phyloP scores from a whole-genome alignment of 208 protist genomes.

The Strigomonas culicis region DNA sequence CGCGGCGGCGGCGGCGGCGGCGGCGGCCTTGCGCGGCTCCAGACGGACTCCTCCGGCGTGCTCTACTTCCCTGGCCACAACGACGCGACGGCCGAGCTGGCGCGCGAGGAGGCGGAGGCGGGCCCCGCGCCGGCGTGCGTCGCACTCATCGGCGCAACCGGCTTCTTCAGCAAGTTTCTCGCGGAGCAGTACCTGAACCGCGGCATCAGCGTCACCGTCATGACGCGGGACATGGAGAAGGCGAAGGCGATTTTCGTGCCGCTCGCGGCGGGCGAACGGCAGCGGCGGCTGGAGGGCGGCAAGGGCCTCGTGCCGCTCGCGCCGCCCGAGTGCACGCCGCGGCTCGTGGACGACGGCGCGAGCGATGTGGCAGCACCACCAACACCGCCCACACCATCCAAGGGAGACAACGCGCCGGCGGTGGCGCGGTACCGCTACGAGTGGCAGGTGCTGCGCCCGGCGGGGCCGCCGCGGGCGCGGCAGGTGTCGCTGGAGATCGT shows the following conservation, averaged over 20 bases:
- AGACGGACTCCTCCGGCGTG: slow-evolving; percentile 3
- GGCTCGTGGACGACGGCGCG: slow-evolving; percentile 15
- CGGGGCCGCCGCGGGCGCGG: neutral
- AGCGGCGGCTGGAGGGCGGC: slow-evolving; percentile 16
- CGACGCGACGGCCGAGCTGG: slow-evolving; percentile 10
- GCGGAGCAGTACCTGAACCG: slow-evolving; percentile 64
- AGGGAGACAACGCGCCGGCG: slow-evolving; percentile 11
- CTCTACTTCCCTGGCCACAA: slow-evolving; percentile 46
- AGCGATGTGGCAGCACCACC: too few species aligned
- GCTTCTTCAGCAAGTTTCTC: slow-evolving; percentile 53
- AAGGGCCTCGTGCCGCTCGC: slow-evolving; percentile 26
- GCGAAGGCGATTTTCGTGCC: slow-evolving; percentile 41
- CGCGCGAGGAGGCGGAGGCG: neutral
- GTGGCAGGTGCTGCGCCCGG: neutral
- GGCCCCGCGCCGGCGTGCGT: neutral
- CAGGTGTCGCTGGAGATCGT: slow-evolving; percentile 41
- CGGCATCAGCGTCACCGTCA: slow-evolving; percentile 58
- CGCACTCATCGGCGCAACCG: slow-evolving; percentile 41
- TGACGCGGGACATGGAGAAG: slow-evolving; percentile 39
- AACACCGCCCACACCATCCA: too few species aligned
- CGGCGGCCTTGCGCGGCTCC: slow-evolving; percentile 7
- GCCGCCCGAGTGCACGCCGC: slow-evolving; percentile 8
- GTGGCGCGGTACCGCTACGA: slow-evolving; percentile 1
- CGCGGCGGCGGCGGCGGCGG: neutral
- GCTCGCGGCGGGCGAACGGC: slow-evolving; percentile 33